phyloP scores from a whole-genome alignment of 2,329 filamentous ascomycete species.

The Talaromyces marneffei region DNA sequence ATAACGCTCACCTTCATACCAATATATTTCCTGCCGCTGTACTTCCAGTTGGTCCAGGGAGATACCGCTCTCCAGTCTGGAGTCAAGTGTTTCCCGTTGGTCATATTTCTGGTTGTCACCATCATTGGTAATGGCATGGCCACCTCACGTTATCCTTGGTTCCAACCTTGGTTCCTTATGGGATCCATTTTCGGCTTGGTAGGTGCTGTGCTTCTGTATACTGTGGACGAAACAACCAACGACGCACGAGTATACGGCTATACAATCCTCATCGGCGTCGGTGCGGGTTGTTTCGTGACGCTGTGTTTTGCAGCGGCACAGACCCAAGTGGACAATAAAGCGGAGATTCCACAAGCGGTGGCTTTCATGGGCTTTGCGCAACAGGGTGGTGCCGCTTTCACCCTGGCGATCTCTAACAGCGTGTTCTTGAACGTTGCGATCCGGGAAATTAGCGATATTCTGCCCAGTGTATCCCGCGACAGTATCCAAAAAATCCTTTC shows the following conservation, averaged over 20 bases:
- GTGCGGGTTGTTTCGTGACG: background rate
- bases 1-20: slow-evolving; percentile 25
- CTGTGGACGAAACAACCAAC: background rate
- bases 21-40: slow-evolving; percentile 50
- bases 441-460: background rate
- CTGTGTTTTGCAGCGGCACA: background rate
- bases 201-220: background rate
- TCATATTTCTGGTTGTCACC: background rate
- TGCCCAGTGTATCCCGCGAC: background rate
- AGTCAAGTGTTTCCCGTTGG: background rate
- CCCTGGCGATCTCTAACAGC: background rate
- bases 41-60: slow-evolving; percentile 47
- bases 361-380: background rate
- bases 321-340: background rate
- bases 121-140: background rate
- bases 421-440: background rate
- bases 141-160: background rate
- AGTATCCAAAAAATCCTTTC: background rate
- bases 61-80: slow-evolving; percentile 24
- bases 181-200: background rate
- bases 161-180: background rate
- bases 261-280: background rate
- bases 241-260: background rate
- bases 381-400: background rate
- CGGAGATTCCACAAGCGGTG: background rate